Base-by-base conservation (phyloP, 192 early-diverging fungal species). In the Gonapodya prolifera region DNA sequence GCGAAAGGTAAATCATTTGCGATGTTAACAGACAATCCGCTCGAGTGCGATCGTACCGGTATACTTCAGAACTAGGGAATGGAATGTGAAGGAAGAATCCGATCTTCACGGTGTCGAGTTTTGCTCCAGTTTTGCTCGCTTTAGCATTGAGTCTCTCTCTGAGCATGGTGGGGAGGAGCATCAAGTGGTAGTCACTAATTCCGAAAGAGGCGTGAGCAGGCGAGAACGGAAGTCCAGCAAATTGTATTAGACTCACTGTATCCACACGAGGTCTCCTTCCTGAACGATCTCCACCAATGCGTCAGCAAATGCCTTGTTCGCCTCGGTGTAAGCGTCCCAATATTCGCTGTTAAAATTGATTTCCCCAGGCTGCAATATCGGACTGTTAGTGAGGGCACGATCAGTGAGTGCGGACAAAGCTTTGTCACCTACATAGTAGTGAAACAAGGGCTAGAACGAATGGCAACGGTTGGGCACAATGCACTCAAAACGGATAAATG, bases 71-170 rank as follows among this genome's bases (percentile, higher is more conserved):
- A 81, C 90, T 93, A 0, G 97, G 96, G 84, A 98, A 98, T 18
- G 98, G 98, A 32, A 95, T 98, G 83, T 98, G 98, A 79, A 98
- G 84, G 84, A 99, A 98, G 87, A 94, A 99, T 1, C 98, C 97
- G 81, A 99, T 97, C 83, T 95, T 95, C 79, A 98, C 90, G 70
- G 94, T 88, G 78, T 86, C 88, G 73, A 85, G 81, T 18, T 82
- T 80, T 82, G 79, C 83, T 77, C 69, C 87, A n/a, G n/a, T n/a
- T 75, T 84, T 83, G 35, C 81, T 82, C 75, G 88, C 84, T 80
- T 83, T 87, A 79, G 30, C 69, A 78, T 8, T 16, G 1, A 90
- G 76, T 2, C 75, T 32, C 36, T 92, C 87, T 34, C 95, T 87
- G 76, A 99, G 82, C 84, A 98, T 87, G 1, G 85, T 83, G 2